Conservation (phyloP, 805 yeast species). For the Candida chauliodis region DNA sequence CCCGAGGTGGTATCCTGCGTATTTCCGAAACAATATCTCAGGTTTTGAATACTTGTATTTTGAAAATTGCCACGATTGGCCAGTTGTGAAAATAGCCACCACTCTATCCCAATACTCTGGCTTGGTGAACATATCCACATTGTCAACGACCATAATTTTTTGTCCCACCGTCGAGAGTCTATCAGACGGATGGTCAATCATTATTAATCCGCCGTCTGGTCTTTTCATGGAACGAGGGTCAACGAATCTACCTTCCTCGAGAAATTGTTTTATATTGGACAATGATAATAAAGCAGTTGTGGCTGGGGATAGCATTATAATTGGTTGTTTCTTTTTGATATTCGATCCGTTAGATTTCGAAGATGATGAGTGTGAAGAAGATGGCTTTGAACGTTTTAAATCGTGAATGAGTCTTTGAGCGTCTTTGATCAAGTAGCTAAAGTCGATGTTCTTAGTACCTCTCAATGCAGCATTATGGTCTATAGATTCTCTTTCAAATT, state of each 20-base stretch:
- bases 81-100: constrained; percentile 92
- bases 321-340: constrained; percentile 36
- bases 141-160: constrained; percentile 78
- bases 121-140: constrained; percentile 75
- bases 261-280: constrained; percentile 38
- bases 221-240: constrained; percentile 44
- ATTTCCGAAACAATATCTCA: constrained; percentile 71
- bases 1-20: constrained; percentile 76
- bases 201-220: constrained; percentile 40
- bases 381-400: constrained; percentile 32
- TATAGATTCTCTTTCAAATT: constrained; percentile 47
- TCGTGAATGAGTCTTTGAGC: constrained; percentile 57
- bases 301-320: constrained; percentile 43
- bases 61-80: constrained; percentile 96
- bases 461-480: constrained; percentile 61
- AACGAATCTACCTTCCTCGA: constrained; percentile 68
- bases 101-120: constrained; percentile 99
- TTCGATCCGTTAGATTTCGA: constrained; percentile 6
- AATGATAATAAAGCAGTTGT: constrained; percentile 40
- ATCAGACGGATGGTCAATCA: constrained; percentile 54
- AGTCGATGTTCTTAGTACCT: constrained; percentile 65
- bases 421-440: constrained; percentile 64
- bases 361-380: constrained; percentile 8
- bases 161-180: constrained; percentile 49
- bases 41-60: constrained; percentile 83